Base-by-base conservation (phyloP, 257 asterid species). In the Capsicum baccatum region DNA sequence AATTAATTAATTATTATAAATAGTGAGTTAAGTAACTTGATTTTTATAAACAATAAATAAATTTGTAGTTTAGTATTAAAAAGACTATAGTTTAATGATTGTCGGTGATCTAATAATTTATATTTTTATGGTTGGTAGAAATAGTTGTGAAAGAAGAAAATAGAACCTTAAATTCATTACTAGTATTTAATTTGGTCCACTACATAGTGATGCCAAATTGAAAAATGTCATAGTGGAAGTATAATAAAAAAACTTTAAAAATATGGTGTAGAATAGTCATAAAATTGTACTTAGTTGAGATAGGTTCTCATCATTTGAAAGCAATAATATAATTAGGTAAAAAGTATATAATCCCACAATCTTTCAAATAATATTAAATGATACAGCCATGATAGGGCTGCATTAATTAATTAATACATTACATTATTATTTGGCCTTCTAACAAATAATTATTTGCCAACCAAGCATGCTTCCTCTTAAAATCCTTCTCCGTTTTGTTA, bases 301-400 rank as follows among this genome's bases (percentile, higher is more conserved):
- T 87, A 54, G 80, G 78, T n/a, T 73, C 84, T 79, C 79, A 79
- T 85, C 81, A 86, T 85, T 78, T 67, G 86, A 89, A 44, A 85
- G 59, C 88, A 86, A 85, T 56, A 81, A 88, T 86, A 87, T 88
- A 81, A 89, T 86, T 80, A 86, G 90, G 81, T 84, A 57, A 74
- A 69, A 35, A 16, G 54, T 69, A 69, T 69, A 69, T 69, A 69
- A 69, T 69, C 78, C 55, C 55, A 69, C 47, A 39, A 39, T 69
- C 78, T 69, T 69, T 39, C 78, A 39, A 69, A 69, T 69, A 66
- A 39, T 76, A 54, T 76, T 76, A 76, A 76, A 54, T 52, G 64
- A 78, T 78, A 2, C 48, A 54, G 12, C 64, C 47, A 78, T 78
- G 21, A 76, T 76, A 15, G 63, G 3, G 26, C 60, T 76, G 6